Evolutionary conservation across 257 asterid species (phyloP).

Genomic region (Anisodus acutangulus): DNA sequence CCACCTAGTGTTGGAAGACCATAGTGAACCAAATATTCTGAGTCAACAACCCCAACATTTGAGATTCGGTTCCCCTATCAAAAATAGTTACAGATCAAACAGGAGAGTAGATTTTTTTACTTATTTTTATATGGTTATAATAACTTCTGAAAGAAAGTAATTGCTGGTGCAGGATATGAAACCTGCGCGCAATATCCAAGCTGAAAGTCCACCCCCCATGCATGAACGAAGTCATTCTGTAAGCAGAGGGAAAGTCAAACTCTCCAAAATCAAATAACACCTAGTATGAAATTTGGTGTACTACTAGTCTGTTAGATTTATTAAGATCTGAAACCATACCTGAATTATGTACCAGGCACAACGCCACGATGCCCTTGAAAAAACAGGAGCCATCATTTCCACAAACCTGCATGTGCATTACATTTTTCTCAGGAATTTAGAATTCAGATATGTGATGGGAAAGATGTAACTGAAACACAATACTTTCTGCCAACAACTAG

Average conservation of each 20-base stretch:
- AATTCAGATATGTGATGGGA: not conserved
- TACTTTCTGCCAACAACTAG: conserved; percentile 8
- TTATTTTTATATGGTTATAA: not conserved
- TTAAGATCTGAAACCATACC: conserved; percentile 42
- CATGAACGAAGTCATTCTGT: conserved; percentile 73
- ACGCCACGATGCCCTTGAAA: conserved; percentile 74
- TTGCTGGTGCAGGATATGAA: conserved; percentile 18
- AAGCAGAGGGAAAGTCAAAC: conserved; percentile 17
- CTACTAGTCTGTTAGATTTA: not conserved
- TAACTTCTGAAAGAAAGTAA: not conserved
- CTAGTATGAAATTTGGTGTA: not conserved
- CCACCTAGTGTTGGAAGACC: conserved; percentile 81
- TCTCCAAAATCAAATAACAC: not conserved
- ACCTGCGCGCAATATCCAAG: conserved; percentile 82
- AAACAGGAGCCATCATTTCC: conserved; percentile 91
- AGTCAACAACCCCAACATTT: conserved; percentile 71
- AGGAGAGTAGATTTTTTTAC: not conserved
- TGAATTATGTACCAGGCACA: conserved; percentile 81
- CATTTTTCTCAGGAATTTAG: not conserved
- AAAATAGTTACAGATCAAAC: conserved; percentile 3
- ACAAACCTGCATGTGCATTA: conserved; percentile 52
- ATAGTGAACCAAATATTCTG: conserved; percentile 67
- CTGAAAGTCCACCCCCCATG: conserved; percentile 81
- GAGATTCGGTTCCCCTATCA: conserved; percentile 64
- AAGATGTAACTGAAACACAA: not conserved